Evolutionary conservation across 2,329 filamentous ascomycete species (phyloP).

Genomic region (Tolypocladium ovalisporum): DNA sequence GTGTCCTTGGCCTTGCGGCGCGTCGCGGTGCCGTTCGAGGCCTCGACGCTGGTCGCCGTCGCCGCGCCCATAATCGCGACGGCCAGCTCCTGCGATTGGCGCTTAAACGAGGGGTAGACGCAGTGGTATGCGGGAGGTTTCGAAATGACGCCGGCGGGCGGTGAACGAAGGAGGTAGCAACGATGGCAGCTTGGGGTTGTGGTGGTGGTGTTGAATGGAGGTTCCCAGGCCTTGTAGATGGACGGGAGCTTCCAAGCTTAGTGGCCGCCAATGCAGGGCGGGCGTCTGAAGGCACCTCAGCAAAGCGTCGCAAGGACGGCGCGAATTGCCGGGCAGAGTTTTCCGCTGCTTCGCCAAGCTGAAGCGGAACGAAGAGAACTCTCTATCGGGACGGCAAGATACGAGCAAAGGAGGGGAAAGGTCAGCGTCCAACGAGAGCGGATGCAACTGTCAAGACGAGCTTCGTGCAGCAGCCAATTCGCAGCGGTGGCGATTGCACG

Average conservation of each 20-base stretch:
- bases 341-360: not conserved
- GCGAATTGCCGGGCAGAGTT: not conserved
- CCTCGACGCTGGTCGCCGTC: slow-evolving; percentile 24
- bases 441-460: not conserved
- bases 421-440: not conserved
- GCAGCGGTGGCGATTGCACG: not conserved
- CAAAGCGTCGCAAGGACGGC: not conserved
- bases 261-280: not conserved
- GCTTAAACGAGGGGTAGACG: not conserved
- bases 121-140: not conserved
- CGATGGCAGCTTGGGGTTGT: not conserved
- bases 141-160: not conserved
- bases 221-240: not conserved
- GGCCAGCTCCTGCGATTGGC: not conserved
- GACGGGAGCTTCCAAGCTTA: not conserved
- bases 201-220: not conserved
- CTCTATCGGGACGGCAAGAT: not conserved
- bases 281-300: not conserved
- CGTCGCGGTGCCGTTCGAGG: slow-evolving; percentile 15
- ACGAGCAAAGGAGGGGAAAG: not conserved
- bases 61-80: slow-evolving; percentile 26
- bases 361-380: not conserved
- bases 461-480: not conserved
- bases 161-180: not conserved
- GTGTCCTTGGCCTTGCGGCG: slow-evolving; percentile 11